Evolutionary conservation across 805 yeast genomes (phyloP).

Genomic region (Starmerella asiatica): DNA sequence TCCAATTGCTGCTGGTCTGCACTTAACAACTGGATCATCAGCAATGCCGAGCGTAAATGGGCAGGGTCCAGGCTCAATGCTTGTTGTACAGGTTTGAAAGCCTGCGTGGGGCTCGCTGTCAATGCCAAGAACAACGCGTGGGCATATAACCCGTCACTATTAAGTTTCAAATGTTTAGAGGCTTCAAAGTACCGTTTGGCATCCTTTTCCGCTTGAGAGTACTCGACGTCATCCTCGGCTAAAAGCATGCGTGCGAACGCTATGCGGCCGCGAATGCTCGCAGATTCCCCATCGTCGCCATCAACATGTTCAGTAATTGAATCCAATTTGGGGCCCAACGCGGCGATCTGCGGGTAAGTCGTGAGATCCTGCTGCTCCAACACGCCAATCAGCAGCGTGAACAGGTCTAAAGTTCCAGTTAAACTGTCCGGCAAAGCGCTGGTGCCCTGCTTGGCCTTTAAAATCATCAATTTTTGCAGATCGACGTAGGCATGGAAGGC

Average conservation of each 20-base stretch:
- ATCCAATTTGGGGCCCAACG: slow-evolving; percentile 1
- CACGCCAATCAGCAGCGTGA: slow-evolving; percentile 13
- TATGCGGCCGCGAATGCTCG: slow-evolving; percentile 10
- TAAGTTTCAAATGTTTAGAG: too few relatives aligned
- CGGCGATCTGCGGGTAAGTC: slow-evolving; percentile 4
- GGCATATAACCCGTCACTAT: not conserved
- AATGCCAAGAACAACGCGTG: slow-evolving; percentile 24
- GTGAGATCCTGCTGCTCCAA: slow-evolving; percentile 9
- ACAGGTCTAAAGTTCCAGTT: slow-evolving; percentile 16
- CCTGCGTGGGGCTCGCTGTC: slow-evolving; percentile 17
- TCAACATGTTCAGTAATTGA: slow-evolving; percentile 1
- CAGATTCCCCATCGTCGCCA: too few relatives aligned
- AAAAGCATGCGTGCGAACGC: slow-evolving; percentile 5
- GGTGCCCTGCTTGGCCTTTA: slow-evolving; percentile 21
- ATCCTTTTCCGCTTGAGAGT: slow-evolving; percentile 7
- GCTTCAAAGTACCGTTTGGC: slow-evolving; percentile 19
- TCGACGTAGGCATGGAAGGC: slow-evolving; percentile 25
- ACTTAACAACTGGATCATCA: slow-evolving; percentile 50
- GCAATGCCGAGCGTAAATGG: slow-evolving; percentile 51
- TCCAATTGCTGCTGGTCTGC: slow-evolving; percentile 40
- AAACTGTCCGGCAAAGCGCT: slow-evolving; percentile 17
- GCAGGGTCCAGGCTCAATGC: slow-evolving; percentile 33
- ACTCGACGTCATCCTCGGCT: slow-evolving; percentile 14
- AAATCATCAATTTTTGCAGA: slow-evolving; percentile 22
- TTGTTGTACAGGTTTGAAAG: slow-evolving; percentile 19